Base-by-base conservation (phyloP, 495 filamentous ascomycete species). In the Haplographium delicatum region DNA sequence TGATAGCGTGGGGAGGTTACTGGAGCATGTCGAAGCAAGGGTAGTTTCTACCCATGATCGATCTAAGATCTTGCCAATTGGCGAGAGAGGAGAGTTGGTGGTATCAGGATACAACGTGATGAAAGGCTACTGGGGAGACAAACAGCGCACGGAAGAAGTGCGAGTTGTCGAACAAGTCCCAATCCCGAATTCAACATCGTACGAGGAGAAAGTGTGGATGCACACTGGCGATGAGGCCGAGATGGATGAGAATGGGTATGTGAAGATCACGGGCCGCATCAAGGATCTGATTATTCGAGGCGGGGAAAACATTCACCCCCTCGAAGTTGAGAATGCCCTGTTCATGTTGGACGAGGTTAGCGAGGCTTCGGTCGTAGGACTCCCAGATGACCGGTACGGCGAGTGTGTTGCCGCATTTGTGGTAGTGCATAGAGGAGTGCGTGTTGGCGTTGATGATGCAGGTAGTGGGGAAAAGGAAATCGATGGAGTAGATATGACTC, bases 201-300 rank as follows among this genome's bases (percentile, higher is more conserved):
- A 46, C 20, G 37, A 31, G 20, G 52, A 49, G 40, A 53, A 58
- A 47, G 56, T 69, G 22, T 78, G 73, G 75, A 73, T 72, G 68
- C 68, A 79, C 54, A 94, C 84, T 1, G 91, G 93, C 15, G 93
- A 98, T 59, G 93, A 98, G 68, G 93, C 89, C n/a, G 70, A 74
- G 34, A 91, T 98, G 79, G 89, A 93, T 51, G 66, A 52, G 13
- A 67, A 83, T 5, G 85, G 85, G 18, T 89, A 82, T 59, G 74
- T 88, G 5, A 74, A 73, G 55, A 80, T 79, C 44, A 78, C 74
- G 24, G 73, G 73, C 11, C 60, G 89, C 11, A 87, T 94, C 58
- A 96, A 96, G 68, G 93, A 98, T 62, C 63, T 96, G 50, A 89
- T 98, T 47, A 96, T 98, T 58, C 77, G 86, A 22, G 93, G 88